Base-by-base conservation (phyloP, 352 stramenopile genomes). In the Blastocystis sp. region DNA sequence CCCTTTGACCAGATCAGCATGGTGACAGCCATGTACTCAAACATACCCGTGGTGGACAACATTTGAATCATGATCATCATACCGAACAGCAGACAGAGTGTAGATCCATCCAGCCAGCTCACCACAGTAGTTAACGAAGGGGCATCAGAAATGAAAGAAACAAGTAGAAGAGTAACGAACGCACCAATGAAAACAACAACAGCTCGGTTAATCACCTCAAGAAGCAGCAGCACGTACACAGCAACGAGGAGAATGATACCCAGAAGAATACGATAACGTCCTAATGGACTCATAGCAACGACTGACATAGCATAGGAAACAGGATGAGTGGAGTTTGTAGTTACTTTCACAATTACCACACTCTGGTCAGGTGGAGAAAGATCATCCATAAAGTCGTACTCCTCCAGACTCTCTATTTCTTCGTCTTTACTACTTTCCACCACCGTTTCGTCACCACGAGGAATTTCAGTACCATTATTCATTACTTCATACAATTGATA, bases 31-130 rank as follows among this genome's bases (percentile, higher is more conserved):
- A 89, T 90, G 89, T 90, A 93, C 76, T 93, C 91, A 90, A 93
- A 93, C 50, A 93, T 59, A 37, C 92, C 92, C 41, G 92, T 93
- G 53, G 91, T 91, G 64, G 90, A 92, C 7, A 93, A 69, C 63
- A 92, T 90, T 61, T 92, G 91, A 11, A 93, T 91, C 43, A 93
- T 87, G 41, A 93, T 79, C 92, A 93, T 93, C 92, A 93, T 93
- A 43, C 92, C 92, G 82, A 93, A 93, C 23, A 93, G 89, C 4
- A 93, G 87, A 26, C 88, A 91, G 8, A 93, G 77, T 0, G 92
- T 93, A 20, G 53, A 75, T 18, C 26, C 68, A 41, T 91, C 89
- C 82, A 91, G 90, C 89, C 89, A 91, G 34, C 63, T 43, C n/a
- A 91, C 41, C 45, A 76, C 79, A n/a, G 69, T 79, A 23, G 89